Percentiles rank a stretch among this genome's conserved stretches.
These are phyloP conservation scores for Zychaea mexicana DNA, from an alignment of 371 early-diverging fungal species.

Conservation along the genomic window DNA sequence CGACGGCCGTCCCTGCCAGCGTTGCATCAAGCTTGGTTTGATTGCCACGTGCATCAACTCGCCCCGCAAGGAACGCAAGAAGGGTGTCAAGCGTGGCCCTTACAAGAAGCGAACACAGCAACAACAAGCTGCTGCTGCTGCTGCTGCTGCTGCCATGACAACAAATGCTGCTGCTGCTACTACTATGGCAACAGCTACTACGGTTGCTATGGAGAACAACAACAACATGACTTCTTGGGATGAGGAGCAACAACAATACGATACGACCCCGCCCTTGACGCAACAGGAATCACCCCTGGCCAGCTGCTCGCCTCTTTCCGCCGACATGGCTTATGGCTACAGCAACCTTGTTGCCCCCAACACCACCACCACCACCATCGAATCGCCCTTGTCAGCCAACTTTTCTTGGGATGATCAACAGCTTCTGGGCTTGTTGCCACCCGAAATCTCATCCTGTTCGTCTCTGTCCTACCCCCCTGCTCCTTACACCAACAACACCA, in stretches of 20 bases:
- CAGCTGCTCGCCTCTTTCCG: constrained; percentile 4
- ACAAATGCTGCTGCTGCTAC: neutral
- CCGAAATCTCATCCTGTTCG: neutral
- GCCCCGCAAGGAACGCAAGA: constrained; percentile 82
- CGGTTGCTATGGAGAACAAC: neutral
- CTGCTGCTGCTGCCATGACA: neutral
- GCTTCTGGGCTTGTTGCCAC: constrained; percentile 1
- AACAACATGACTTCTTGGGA: neutral
- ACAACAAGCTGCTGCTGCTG: neutral
- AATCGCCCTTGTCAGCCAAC: neutral
- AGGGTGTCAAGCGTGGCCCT: constrained; percentile 85
- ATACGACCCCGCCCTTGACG: constrained; percentile 7
- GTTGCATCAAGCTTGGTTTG: constrained; percentile 80
- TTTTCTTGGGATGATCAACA: constrained; percentile 1
- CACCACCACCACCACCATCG: no score
- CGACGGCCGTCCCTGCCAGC: constrained; percentile 83
- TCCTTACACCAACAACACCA: neutral
- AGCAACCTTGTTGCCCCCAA: neutral
- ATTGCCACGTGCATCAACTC: constrained; percentile 78
- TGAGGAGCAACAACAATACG: neutral
- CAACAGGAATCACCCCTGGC: constrained; percentile 12
- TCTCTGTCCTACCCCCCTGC: neutral
- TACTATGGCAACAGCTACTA: neutral
- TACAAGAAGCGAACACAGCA: constrained; percentile 58
- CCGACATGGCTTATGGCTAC: neutral